Percentiles rank a stretch among this genome's conserved stretches.
These are phyloP conservation scores for Trichoderma sp. DNA, from an alignment of 2,329 filamentous ascomycete genomes.

Conservation along the genomic window DNA sequence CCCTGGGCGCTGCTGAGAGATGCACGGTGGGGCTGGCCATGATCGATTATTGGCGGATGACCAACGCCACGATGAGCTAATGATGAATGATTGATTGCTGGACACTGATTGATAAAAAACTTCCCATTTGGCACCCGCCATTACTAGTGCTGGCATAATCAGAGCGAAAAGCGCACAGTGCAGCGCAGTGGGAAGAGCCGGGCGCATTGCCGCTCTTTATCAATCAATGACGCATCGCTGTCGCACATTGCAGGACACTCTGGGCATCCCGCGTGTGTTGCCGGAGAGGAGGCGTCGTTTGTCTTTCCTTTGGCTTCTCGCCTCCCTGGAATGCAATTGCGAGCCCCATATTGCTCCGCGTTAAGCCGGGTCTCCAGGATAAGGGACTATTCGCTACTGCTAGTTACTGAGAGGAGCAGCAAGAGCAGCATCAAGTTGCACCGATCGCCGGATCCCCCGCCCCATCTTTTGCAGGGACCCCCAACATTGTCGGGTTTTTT, in stretches of 20 bases:
- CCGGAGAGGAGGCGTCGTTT: background rate
- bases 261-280: background rate
- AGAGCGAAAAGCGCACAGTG: background rate
- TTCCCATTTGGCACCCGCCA: background rate
- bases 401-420: background rate
- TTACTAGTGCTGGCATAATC: background rate
- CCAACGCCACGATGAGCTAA: conserved; percentile 27
- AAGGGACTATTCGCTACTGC: background rate
- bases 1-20: conserved; percentile 2
- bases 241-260: conserved; percentile 3
- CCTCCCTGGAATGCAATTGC: background rate
- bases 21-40: background rate
- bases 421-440: background rate
- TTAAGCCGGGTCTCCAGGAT: background rate
- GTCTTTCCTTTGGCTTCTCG: background rate
- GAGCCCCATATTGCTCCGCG: background rate
- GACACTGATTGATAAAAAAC: conserved; percentile 23
- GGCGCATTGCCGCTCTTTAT: conserved; percentile 13
- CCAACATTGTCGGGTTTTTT: background rate
- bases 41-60: conserved; percentile 20
- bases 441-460: background rate
- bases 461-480: background rate
- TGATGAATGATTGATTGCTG: conserved; percentile 16
- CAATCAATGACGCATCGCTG: conserved; percentile 19
- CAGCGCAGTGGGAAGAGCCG: background rate